Percentiles rank a stretch among this genome's conserved stretches.
phyloP scores from a whole-genome alignment of 345 rosid species.

The Hibiscus trionum region DNA sequence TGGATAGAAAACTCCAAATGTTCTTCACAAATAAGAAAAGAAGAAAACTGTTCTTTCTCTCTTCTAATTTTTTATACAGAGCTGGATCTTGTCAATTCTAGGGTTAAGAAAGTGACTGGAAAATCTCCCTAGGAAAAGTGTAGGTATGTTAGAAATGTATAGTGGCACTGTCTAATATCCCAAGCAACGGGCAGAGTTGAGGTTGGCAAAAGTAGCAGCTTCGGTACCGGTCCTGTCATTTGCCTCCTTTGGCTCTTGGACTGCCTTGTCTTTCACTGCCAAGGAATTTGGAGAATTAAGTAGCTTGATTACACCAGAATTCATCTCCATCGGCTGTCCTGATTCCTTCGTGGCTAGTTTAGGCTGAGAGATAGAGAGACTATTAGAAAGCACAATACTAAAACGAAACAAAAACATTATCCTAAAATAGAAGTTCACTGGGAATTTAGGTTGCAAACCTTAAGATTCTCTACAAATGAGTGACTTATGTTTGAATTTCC shows the following conservation, averaged over 20 bases:
- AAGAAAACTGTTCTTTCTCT: not conserved
- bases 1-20: not conserved
- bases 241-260: not conserved
- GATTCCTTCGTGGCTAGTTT: not conserved
- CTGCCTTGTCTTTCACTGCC: not conserved
- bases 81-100: not conserved
- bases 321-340: not conserved
- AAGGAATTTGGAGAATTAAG: conserved; percentile 3
- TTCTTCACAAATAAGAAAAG: not conserved
- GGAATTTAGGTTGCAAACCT: conserved; percentile 2
- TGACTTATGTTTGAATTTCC: not conserved
- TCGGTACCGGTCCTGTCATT: not conserved
- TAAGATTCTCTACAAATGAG: not conserved
- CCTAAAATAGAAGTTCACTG: not conserved
- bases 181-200: not conserved
- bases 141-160: not conserved
- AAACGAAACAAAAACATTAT: not conserved
- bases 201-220: conserved; percentile 6
- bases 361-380: not conserved
- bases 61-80: not conserved
- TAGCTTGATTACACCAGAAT: conserved; percentile 1
- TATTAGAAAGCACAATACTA: not conserved
- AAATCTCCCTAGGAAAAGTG: not conserved
- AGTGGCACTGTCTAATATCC: conserved; percentile 1
- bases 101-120: not conserved